These are phyloP conservation scores for Septoria petroselini DNA, from an alignment of 2,329 filamentous ascomycete species.

Conservation along the genomic window DNA sequence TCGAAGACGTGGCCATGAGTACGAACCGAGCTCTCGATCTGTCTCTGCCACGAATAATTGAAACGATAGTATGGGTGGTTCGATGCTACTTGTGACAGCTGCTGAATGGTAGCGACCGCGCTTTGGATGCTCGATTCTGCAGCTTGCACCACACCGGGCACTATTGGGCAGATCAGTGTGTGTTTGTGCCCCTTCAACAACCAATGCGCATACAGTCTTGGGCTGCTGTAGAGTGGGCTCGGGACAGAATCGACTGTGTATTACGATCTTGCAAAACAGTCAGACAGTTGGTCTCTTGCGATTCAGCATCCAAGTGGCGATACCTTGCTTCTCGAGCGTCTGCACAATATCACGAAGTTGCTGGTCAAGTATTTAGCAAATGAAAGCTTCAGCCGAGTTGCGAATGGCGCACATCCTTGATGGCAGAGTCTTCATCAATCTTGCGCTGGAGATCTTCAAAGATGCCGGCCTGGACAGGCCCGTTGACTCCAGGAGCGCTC, in stretches of 20 bases:
- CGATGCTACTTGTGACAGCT: conserved; percentile 70
- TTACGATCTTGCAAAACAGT: conserved; percentile 56
- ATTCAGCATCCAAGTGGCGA: not conserved
- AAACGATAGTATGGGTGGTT: conserved; percentile 98
- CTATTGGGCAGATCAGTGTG: conserved; percentile 44
- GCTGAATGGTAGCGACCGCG: conserved; percentile 66
- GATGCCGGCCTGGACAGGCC: conserved; percentile 50
- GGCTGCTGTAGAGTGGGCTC: conserved; percentile 82
- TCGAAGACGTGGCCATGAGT: conserved; percentile 53
- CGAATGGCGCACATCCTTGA: conserved; percentile 11
- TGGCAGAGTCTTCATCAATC: conserved; percentile 77
- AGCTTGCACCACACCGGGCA: conserved; percentile 64
- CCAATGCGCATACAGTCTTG: conserved; percentile 53
- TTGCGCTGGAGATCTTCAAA: conserved; percentile 84
- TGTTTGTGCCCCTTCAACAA: not conserved
- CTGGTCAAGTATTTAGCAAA: conserved; percentile 37
- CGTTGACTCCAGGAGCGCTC: conserved; percentile 32
- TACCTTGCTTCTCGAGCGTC: conserved; percentile 63
- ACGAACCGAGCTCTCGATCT: conserved; percentile 74
- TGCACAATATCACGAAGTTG: conserved; percentile 78
- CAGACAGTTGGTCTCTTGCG: no score
- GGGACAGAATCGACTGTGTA: conserved; percentile 77
- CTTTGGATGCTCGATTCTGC: conserved; percentile 68
- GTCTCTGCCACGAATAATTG: conserved; percentile 80
- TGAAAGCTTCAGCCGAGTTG: not conserved